Evolutionary conservation across 2,329 filamentous ascomycete species (phyloP), one percentile per base, ranked within the genome.

Genomic region (Fonsecaea monophora): DNA sequence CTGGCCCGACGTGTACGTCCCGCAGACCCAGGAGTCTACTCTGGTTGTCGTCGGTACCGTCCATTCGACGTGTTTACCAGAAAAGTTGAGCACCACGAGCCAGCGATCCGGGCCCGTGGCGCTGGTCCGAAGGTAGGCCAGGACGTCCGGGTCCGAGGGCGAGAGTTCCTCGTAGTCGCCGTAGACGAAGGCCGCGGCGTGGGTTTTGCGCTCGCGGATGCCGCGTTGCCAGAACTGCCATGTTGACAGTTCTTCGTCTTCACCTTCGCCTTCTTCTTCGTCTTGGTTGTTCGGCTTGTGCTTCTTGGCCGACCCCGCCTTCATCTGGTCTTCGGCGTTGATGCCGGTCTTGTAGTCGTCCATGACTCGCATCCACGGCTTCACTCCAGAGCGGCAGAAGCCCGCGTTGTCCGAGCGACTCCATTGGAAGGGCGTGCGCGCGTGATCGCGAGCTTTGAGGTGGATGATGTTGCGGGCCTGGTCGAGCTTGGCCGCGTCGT

Each of bases 291-390:
- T 15, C 21, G 8, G 38, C 15, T 5, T 38, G n/a, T 25, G 25
- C 25, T 25, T 25, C 1, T 25, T 25, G 25, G 25, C 1, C 25
- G 25, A 25, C 25, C 0, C 1, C 25, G 25, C 25, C 9, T 79
- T 70, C 0, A 79, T 72, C 74, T 91, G 89, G 2, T 81, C 79
- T 13, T 82, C 81, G 1, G 87, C 88, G 67, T 91, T 90, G 74
- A 89, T 79, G 0, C 76, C 76, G 6, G 61, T 25, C 50, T 75
- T 77, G 68, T 84, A 86, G 60, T 86, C 82, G 53, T 87, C 85
- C 67, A 87, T 83, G 18, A 85, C 80, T 2, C 85, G 80, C 86
- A 89, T 89, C 87, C 87, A 89, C 0, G 87, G 86, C 60, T 72
- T 70, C 60, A 67, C 67, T 32, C 68, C 69, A 12, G 60, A 32